Evolutionary conservation across 1,139 yeast species (phyloP).

Genomic region (Wickerhamiella pararugosa): DNA sequence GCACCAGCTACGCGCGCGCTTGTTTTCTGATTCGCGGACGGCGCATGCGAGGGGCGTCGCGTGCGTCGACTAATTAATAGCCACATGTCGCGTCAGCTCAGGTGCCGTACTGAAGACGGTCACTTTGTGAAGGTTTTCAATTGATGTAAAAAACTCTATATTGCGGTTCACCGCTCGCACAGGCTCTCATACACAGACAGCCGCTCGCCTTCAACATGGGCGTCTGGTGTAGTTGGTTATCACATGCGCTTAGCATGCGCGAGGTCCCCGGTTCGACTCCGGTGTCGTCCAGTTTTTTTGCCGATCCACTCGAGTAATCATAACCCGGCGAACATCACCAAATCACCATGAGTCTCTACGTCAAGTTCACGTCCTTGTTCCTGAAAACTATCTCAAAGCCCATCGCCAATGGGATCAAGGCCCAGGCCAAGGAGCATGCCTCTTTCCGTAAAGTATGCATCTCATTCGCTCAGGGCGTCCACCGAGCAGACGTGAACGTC

Average conservation of each 20-base stretch:
- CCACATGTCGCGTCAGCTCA: too few species aligned
- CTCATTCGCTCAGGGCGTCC: slow-evolving; percentile 57
- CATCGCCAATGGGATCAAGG: slow-evolving; percentile 53
- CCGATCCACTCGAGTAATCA: background rate
- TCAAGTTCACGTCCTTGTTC: slow-evolving; percentile 59
- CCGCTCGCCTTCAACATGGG: background rate
- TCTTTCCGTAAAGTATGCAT: slow-evolving; percentile 49
- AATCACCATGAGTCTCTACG: slow-evolving; percentile 36
- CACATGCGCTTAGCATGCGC: slow-evolving; percentile 8
- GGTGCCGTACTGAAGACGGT: too few species aligned
- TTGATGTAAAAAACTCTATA: too few species aligned
- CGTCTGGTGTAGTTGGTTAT: slow-evolving; percentile 8
- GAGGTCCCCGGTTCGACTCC: slow-evolving; percentile 8
- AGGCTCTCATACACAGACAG: too few species aligned
- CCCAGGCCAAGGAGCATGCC: slow-evolving; percentile 66
- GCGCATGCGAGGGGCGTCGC: too few species aligned
- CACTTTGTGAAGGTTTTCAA: too few species aligned
- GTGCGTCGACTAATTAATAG: too few species aligned
- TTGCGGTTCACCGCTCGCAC: too few species aligned
- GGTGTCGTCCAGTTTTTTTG: slow-evolving; percentile 7
- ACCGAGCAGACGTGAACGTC: slow-evolving; percentile 47
- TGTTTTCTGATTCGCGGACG: too few species aligned
- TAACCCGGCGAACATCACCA: background rate
- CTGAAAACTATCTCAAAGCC: slow-evolving; percentile 76
- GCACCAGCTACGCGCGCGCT: too few species aligned